A percentile compares a stretch with the other conserved stretches of the same genome.
Evolutionary conservation across 2,329 filamentous ascomycete species (phyloP).

Genomic region (Chaetomium strumarium): DNA sequence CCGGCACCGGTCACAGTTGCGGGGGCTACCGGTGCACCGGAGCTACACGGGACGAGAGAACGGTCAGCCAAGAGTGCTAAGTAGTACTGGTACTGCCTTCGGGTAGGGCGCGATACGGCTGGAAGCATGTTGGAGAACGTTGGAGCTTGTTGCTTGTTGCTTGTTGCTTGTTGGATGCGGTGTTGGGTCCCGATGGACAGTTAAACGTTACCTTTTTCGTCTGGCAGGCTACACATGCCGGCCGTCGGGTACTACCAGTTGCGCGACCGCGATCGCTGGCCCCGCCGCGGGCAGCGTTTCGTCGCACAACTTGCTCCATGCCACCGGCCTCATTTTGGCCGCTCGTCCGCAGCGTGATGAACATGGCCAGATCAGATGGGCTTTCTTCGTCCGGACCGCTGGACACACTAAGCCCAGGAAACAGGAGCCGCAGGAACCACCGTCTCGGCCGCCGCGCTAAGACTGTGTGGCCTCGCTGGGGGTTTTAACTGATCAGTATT

Average conservation of each 20-base stretch:
- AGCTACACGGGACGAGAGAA: not conserved
- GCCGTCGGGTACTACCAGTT: constrained; percentile 3
- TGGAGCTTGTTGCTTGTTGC: too few relatives aligned
- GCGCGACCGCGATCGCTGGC: not conserved
- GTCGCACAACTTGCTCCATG: constrained; percentile 12
- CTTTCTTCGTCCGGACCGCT: too few relatives aligned
- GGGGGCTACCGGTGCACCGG: constrained; percentile 12
- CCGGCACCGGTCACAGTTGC: constrained; percentile 10
- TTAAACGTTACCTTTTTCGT: constrained; percentile 7
- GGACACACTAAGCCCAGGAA: too few relatives aligned
- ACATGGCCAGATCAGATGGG: too few relatives aligned
- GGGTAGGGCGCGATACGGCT: too few relatives aligned
- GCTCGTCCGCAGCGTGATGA: constrained; percentile 7
- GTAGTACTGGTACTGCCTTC: too few relatives aligned
- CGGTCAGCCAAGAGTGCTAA: too few relatives aligned
- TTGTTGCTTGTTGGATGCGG: not conserved
- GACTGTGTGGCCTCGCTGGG: too few relatives aligned
- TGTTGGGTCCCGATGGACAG: not conserved
- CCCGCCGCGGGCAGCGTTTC: constrained; percentile 4
- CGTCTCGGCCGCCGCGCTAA: too few relatives aligned
- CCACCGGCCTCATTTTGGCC: constrained; percentile 4
- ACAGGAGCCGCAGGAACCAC: too few relatives aligned
- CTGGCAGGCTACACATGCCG: constrained; percentile 8
- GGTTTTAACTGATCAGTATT: too few relatives aligned
- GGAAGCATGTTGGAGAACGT: too few relatives aligned